phyloP scores from a whole-genome alignment of 768 basidiomycete genomes.

The Mycena sanguinolenta region DNA sequence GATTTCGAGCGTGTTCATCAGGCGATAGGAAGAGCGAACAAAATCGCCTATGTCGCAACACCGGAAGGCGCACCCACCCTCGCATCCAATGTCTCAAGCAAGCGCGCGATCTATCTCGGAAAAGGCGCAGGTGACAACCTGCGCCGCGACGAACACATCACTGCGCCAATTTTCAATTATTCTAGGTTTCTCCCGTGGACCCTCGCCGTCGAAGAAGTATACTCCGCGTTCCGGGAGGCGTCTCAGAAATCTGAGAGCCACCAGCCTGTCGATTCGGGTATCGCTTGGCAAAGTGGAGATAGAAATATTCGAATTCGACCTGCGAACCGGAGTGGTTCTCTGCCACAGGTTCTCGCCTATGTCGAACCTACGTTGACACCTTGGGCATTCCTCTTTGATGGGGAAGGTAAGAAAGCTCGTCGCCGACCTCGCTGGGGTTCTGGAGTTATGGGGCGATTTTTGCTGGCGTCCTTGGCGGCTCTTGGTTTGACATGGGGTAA shows the following conservation, averaged over 20 bases:
- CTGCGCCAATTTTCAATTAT: conserved; percentile 48
- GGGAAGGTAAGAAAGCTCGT: background rate
- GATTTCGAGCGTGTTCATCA: conserved; percentile 47
- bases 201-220: conserved; percentile 42
- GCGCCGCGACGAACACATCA: conserved; percentile 40
- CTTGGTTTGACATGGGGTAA: conserved; percentile 38
- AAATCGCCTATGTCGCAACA: conserved; percentile 45
- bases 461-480: conserved; percentile 36
- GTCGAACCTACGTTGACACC: conserved; percentile 4
- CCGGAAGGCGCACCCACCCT: conserved; percentile 23
- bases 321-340: conserved; percentile 26
- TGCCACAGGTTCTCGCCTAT: conserved; percentile 27
- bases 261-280: conserved; percentile 34
- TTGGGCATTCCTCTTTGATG: conserved; percentile 5
- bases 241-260: conserved; percentile 37
- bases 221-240: conserved; percentile 40
- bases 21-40: conserved; percentile 50
- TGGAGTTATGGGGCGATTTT: conserved; percentile 32
- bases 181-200: conserved; percentile 47
- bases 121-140: conserved; percentile 29
- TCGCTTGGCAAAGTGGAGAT: conserved; percentile 35
- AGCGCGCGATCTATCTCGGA: conserved; percentile 39
- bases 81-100: conserved; percentile 30
- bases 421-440: conserved; percentile 27
- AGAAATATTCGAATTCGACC: conserved; percentile 22